A percentile compares a stretch with the other conserved stretches of the same genome.
Evolutionary conservation across 208 protist genomes (phyloP).

Genomic region (Leishmania aethiopica): DNA sequence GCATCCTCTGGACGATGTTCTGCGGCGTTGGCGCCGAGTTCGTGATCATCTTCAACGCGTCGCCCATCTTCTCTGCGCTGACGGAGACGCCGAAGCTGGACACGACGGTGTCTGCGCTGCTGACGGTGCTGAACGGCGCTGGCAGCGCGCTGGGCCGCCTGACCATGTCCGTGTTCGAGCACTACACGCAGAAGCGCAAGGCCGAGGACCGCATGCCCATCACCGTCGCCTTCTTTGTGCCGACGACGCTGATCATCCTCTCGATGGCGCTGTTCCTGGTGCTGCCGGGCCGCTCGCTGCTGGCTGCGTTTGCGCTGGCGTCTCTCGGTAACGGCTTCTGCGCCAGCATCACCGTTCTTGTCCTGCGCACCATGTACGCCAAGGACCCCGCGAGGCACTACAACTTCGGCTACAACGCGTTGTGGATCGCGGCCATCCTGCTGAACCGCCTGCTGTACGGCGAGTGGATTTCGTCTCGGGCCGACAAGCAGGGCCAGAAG

Average conservation of each 20-base stretch:
- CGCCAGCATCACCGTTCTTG: conserved; percentile 49
- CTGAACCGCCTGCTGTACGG: conserved; percentile 75
- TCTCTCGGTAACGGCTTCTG: conserved; percentile 69
- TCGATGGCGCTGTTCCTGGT: conserved; percentile 57
- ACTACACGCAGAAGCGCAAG: conserved; percentile 40
- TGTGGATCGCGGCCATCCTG: conserved; percentile 40
- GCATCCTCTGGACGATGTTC: conserved; percentile 60
- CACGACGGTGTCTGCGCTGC: conserved; percentile 48
- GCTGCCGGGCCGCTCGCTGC: conserved; percentile 34
- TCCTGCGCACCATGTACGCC: conserved; percentile 66
- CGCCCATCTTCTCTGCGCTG: conserved; percentile 54
- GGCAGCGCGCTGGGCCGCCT: conserved; percentile 70
- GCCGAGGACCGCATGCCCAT: conserved; percentile 73
- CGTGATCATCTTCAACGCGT: conserved; percentile 70
- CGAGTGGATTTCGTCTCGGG: conserved; percentile 62
- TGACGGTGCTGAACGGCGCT: conserved; percentile 64
- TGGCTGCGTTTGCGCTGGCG: conserved; percentile 43
- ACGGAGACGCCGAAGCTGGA: conserved; percentile 19
- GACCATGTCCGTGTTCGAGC: conserved; percentile 58
- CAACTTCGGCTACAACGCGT: conserved; percentile 52
- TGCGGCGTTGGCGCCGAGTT: conserved; percentile 48
- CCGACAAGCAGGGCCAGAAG: conserved; percentile 40
- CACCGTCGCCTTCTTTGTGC: conserved; percentile 61
- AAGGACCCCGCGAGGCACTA: conserved; percentile 79
- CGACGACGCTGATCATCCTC: conserved; percentile 46